Evolutionary conservation across 345 rosid species (phyloP), one percentile per base, ranked within the genome.

Genomic region (Salix koriyanagi): DNA sequence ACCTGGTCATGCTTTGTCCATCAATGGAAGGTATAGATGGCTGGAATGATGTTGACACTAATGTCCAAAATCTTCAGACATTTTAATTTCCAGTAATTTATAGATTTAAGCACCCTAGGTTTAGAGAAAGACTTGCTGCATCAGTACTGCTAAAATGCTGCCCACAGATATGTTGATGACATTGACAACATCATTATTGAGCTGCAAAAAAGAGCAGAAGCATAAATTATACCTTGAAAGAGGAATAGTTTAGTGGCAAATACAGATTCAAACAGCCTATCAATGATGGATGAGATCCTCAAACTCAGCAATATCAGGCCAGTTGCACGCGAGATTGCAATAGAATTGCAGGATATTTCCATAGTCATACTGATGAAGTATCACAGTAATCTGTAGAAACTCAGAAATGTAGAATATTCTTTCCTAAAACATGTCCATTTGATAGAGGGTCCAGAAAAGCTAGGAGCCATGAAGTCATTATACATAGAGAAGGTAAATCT

Each of bases 81-180:
- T 41, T 2, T 44, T 44, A 69, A 42, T 15, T 23, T 34, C 41
- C 18, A 37, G 26, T 54, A 60, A 34, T 28, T 76, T 9, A 42
- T 42, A 32, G 36, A 42, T 46, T 66, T 54, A 65, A 21, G 37
- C 15, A 4, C n/a, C 67, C 60, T 7, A 56, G 36, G 23, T 67
- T n/a, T 14, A 52, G 34, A 79, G 74, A 23, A 74, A 44, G 25
- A 60, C 4, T 69, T 69, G 71, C 74, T 46, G 77, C 74, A 96
- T 90, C 84, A 92, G 69, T 76, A 96, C 86, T 41, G 98, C 99
- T 74, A 96, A 75, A 50, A 89, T 84, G 89, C 97, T 87, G 82
- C 98, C 97, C 76, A 92, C 79, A 54, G 95, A 85, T 82, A 96
- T 93, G 89, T 96, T 96, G 81, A 96, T 89, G 84, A 96, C 83